Base-by-base conservation (phyloP, 2,329 filamentous ascomycete genomes). In the Verticillium nubilum region DNA sequence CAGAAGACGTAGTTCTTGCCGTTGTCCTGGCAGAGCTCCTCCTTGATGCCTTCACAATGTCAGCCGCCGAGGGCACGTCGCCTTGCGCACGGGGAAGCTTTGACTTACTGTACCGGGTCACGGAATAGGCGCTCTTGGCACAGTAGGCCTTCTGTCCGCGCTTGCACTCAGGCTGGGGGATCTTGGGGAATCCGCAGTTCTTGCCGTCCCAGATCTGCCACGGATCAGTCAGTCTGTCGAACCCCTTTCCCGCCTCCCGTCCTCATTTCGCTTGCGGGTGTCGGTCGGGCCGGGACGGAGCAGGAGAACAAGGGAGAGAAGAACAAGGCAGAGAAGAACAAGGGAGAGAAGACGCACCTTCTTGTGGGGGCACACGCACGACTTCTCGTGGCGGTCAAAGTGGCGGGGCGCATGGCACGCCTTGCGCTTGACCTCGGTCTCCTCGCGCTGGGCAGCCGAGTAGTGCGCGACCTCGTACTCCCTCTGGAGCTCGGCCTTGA, bases 1-100 rank as follows among this genome's bases (percentile, higher is more conserved):
- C 57, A 58, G 52, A 58, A 58, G 57, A 58, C 57, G 57, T 58
- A 58, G 57, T 58, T 58, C 57, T 58, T 58, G 50, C 57, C 57
- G 19, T 54, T 58, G 57, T 58, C 33, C 50, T 37, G 13, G 57
- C 57, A 58, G 25, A 37, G 29, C 27, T 54, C 19, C 50, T 54
- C 29, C 50, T 28, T 25, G 19, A 17, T 15, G 29, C 23, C 54
- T 26, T 27, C 5, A 15, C 23, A 56, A 17, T 25, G 13, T 12
- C 2, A 10, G 13, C 26, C 53, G 26, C n/a, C 1, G 26, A 31
- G 10, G 25, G 52, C 4, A 15, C 3, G 23, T n/a, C n/a, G 10
- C 2, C n/a, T 50, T 9, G 23, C 23, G 9, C 13, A 52, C 25
- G 23, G 47, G 19, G 17, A n/a, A 17, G 42, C 5, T 5, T 52